phyloP scores from a whole-genome alignment of 768 basidiomycete species.

The Suillus cothurnatus region DNA sequence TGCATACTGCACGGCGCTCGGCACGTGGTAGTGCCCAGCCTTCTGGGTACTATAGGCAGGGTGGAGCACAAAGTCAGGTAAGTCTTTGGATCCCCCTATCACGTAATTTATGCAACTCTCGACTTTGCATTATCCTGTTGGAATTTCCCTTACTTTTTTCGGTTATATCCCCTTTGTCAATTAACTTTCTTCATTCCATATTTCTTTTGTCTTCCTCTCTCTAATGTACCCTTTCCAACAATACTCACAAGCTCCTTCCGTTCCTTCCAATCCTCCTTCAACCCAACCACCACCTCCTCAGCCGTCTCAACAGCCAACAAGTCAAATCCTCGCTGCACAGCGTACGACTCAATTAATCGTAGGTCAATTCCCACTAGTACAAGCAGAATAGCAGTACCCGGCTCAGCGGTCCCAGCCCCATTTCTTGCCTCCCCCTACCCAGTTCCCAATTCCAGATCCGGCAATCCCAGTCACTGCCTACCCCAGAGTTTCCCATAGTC shows the following conservation, averaged over 20 bases:
- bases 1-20: conserved; percentile 21
- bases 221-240: conserved; percentile 32
- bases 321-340: conserved; percentile 18
- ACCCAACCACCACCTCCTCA: conserved; percentile 3
- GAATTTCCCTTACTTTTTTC: not conserved
- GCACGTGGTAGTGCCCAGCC: conserved; percentile 6
- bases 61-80: not conserved
- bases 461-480: conserved; percentile 9
- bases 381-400: not conserved
- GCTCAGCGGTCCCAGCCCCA: not conserved
- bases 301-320: conserved; percentile 8
- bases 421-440: not conserved
- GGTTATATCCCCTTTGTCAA: not conserved
- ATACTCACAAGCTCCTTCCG: conserved; percentile 23
- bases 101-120: not conserved
- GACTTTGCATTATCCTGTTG: not conserved
- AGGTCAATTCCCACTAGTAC: not conserved
- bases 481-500: conserved; percentile 31
- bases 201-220: not conserved
- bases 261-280: not conserved
- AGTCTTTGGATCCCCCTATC: not conserved
- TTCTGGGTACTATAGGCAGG: not conserved
- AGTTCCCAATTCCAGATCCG: conserved; percentile 9
- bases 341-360: conserved; percentile 17
- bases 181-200: not conserved